phyloP scores from a whole-genome alignment of 164 flowering plant species.

The Umbilicus rupestris region DNA sequence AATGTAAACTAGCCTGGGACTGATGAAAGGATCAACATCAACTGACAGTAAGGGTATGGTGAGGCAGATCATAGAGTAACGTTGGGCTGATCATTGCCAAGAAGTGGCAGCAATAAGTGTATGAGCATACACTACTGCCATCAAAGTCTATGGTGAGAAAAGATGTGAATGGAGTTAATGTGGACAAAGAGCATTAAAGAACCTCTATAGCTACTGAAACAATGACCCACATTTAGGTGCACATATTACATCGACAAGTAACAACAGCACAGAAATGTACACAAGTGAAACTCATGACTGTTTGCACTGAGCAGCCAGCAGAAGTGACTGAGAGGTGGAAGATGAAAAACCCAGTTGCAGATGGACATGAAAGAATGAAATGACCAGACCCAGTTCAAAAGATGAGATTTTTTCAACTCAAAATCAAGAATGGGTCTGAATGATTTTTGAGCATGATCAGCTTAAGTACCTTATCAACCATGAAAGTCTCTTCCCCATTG shows the following conservation, averaged over 20 bases:
- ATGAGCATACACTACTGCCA: too few species aligned
- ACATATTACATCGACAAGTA: too few species aligned
- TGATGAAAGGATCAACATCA: slow-evolving; percentile 18
- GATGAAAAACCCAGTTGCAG: not conserved
- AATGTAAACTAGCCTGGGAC: slow-evolving; percentile 5
- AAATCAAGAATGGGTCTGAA: not conserved
- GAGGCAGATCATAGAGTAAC: slow-evolving; percentile 8
- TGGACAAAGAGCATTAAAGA: too few species aligned
- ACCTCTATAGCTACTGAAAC: too few species aligned
- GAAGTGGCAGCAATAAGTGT: too few species aligned
- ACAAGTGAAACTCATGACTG: too few species aligned
- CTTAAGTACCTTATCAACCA: slow-evolving; percentile 41
- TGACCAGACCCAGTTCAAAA: not conserved
- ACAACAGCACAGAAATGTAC: too few species aligned
- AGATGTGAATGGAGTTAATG: too few species aligned
- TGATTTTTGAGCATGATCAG: not conserved
- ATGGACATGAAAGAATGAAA: not conserved
- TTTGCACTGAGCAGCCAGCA: too few species aligned
- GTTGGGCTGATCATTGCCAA: slow-evolving; percentile 8
- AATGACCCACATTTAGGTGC: too few species aligned
- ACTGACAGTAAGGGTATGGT: slow-evolving; percentile 20
- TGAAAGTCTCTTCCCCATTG: slow-evolving; percentile 56
- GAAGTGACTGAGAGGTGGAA: too few species aligned
- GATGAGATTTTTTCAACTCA: slow-evolving; percentile 6
- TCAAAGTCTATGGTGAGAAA: too few species aligned